Conservation (phyloP, 192 early-diverging fungal genomes). For the Rhizophagus sp. region DNA sequence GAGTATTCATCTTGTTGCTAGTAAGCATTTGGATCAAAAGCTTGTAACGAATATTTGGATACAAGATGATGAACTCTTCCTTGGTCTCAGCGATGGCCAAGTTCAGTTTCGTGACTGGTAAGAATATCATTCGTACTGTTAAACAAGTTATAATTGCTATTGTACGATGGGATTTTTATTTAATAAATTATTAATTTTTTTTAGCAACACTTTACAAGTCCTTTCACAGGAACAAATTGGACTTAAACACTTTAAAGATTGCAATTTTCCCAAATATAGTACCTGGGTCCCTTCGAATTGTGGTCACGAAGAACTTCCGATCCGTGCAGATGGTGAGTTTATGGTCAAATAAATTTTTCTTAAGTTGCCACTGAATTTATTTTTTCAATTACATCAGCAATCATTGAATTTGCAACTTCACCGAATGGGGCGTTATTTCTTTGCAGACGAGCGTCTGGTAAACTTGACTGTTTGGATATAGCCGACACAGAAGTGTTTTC, state of each 20-base stretch:
- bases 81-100: conserved; percentile 21
- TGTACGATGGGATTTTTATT: not conserved
- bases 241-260: not conserved
- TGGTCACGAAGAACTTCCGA: not conserved
- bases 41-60: conserved; percentile 20
- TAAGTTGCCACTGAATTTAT: not conserved
- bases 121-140: not conserved
- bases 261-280: conserved; percentile 5
- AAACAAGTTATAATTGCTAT: too few species aligned
- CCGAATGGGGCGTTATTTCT: conserved; percentile 19
- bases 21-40: not conserved
- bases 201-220: conserved; percentile 9
- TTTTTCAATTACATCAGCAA: conserved; percentile 2
- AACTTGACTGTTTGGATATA: conserved; percentile 27
- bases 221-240: not conserved
- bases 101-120: conserved; percentile 27
- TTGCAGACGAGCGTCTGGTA: not conserved
- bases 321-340: not conserved
- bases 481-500: not conserved
- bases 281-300: not conserved
- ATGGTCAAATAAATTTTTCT: not conserved
- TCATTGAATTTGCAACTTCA: conserved; percentile 20
- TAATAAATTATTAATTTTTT: not conserved
- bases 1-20: not conserved
- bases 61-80: conserved; percentile 5